Evolutionary conservation across 1,139 yeast genomes (phyloP).

Genomic region (Hyphopichia khmerensis): DNA sequence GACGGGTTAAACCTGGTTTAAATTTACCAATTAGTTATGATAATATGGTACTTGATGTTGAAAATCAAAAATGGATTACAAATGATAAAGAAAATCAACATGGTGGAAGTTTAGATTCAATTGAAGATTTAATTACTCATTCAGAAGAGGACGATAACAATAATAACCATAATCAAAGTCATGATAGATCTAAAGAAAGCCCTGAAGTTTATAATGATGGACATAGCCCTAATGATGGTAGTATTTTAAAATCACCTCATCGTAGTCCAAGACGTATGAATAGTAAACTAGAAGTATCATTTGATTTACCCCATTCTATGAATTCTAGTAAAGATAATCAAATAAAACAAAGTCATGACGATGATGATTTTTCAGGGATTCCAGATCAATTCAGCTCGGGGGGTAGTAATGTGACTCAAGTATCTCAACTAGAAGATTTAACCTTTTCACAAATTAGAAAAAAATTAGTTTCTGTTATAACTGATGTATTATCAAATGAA

Average conservation of each 20-base stretch:
- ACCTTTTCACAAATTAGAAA: slow-evolving; percentile 52
- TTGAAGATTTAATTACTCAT: slow-evolving; percentile 38
- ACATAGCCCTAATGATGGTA: neutral
- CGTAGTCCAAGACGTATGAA: slow-evolving; percentile 9
- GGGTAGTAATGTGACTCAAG: slow-evolving; percentile 35
- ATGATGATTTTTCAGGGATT: slow-evolving; percentile 7
- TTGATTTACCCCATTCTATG: slow-evolving; percentile 32
- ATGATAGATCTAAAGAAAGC: slow-evolving; percentile 12
- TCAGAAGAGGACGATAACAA: slow-evolving; percentile 12
- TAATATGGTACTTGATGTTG: slow-evolving; percentile 40
- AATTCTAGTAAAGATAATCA: slow-evolving; percentile 8
- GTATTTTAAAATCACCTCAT: slow-evolving; percentile 6
- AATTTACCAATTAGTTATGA: slow-evolving; percentile 39
- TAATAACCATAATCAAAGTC: neutral
- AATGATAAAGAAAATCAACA: slow-evolving; percentile 27
- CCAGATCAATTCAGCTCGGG: slow-evolving; percentile 3
- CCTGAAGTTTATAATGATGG: neutral
- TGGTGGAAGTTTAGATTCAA: slow-evolving; percentile 39
- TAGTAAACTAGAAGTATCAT: slow-evolving; percentile 40
- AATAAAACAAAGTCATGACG: neutral
- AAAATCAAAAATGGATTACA: slow-evolving; percentile 37
- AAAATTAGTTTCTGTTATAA: slow-evolving; percentile 47
- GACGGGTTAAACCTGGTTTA: slow-evolving; percentile 33
- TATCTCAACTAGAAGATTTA: slow-evolving; percentile 44
- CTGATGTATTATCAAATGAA: slow-evolving; percentile 36